Base-by-base conservation (phyloP, 371 early-diverging fungal genomes). In the Blakeslea trispora region DNA sequence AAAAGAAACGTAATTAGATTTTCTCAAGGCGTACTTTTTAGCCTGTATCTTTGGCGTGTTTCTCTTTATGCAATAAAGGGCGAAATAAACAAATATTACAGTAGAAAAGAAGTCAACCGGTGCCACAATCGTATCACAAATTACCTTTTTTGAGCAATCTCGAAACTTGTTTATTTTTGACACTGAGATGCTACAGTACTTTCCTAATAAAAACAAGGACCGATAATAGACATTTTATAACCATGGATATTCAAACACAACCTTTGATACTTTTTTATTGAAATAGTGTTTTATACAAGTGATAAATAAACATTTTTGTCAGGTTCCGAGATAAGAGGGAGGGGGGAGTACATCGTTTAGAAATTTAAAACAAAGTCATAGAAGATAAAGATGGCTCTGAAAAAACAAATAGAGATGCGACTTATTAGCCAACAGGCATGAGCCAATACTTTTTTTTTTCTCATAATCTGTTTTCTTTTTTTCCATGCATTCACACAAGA, bases 181-280 rank as follows among this genome's bases (percentile, higher is more conserved):
- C 13, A 24, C 32, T 28, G n/a, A 15, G 9, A 35, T 49, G 18
- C 34, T 35, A 18, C 37, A 18, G 31, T 5, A 37, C 28, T 48
- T 55, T n/a, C 56, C 50, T 32, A 49, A 49, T 57, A 41, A 18
- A 44, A 49, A 50, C 43, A 49, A 49, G 49, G 43, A 50, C 57
- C 57, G 57, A 50, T 42, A 37, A 37, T 37, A 37, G 37, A 37
- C 37, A 37, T 37, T 37, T 37, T 37, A 37, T 37, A 37, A 37
- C 3, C 37, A 7, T 37, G 9, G 14, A 28, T 28, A 28, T 28
- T 28, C 28, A 28, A 28, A 28, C 28, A 28, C 28, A 28, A 28
- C 28, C 28, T 37, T 10, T 37, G 9, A 37, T 37, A 37, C 11
- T 37, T 37, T 37, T 37, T 37, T 6, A 13, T 14, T 37, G 2